Evolutionary conservation across 495 filamentous ascomycete genomes (phyloP).

Genomic region (Annulohypoxylon maeteangense): DNA sequence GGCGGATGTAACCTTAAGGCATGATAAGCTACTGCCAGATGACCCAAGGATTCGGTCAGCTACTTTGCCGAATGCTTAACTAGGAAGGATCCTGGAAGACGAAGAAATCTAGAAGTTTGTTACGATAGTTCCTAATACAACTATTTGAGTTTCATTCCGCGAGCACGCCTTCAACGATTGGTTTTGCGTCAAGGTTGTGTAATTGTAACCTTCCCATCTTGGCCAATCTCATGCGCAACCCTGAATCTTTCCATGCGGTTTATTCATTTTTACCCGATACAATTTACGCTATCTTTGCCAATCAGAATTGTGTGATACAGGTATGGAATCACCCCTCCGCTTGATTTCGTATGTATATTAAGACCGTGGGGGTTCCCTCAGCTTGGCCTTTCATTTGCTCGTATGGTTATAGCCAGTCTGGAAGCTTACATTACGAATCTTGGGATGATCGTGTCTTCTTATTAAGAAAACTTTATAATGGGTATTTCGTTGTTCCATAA

Average conservation of each 20-base stretch:
- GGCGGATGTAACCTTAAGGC: neutral
- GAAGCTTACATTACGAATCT: neutral
- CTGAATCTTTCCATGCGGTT: neutral
- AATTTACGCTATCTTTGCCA: neutral
- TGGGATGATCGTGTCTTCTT: neutral
- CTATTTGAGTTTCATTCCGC: neutral
- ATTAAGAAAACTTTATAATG: too few relatives aligned
- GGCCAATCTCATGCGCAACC: neutral
- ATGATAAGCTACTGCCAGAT: neutral
- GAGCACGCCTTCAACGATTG: neutral
- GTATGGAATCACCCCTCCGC: neutral
- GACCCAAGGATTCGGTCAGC: neutral
- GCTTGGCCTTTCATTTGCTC: neutral
- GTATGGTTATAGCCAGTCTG: neutral
- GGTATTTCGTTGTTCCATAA: conserved; percentile 5
- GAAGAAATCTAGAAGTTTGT: neutral
- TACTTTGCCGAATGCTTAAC: neutral
- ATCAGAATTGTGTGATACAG: neutral
- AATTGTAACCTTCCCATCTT: conserved; percentile 15
- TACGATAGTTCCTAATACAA: neutral
- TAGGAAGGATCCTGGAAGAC: neutral
- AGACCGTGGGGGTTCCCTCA: neutral
- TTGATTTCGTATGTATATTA: neutral
- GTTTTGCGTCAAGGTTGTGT: neutral
- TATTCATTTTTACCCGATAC: neutral